phyloP scores from a whole-genome alignment of 345 rosid species.

The Salix udensis region DNA sequence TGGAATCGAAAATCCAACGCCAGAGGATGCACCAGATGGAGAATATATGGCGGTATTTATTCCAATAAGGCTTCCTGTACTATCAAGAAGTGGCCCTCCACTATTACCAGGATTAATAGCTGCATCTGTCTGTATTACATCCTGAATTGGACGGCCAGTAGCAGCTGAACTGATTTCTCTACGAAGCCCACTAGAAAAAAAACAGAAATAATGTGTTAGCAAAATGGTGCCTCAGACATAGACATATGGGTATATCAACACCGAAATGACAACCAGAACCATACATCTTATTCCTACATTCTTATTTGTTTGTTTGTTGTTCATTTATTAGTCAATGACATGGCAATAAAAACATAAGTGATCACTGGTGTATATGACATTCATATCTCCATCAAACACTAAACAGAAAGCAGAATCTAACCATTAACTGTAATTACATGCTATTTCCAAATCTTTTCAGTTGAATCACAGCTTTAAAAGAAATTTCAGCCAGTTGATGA shows the following conservation, averaged over 20 bases:
- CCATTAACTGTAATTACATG: background rate
- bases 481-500: background rate
- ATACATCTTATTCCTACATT: background rate
- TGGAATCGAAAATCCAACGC: constrained; percentile 96
- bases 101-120: constrained; percentile 98
- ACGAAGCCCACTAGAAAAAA: constrained; percentile 64
- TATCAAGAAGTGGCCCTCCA: constrained; percentile 95
- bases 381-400: background rate
- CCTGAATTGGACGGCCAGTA: constrained; percentile 97
- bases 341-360: background rate
- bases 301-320: background rate
- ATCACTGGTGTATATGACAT: background rate
- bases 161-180: constrained; percentile 99
- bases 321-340: background rate
- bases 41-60: constrained; percentile 96
- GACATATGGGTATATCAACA: background rate
- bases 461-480: background rate
- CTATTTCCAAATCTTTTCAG: background rate
- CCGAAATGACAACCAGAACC: background rate
- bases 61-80: constrained; percentile 88
- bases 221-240: background rate
- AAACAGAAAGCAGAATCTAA: background rate
- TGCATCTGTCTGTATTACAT: constrained; percentile 97
- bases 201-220: constrained; percentile 19
- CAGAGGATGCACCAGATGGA: constrained; percentile 99